These are phyloP conservation scores for Lojkania enalia DNA, from an alignment of 2,329 filamentous ascomycete genomes.

Conservation along the genomic window DNA sequence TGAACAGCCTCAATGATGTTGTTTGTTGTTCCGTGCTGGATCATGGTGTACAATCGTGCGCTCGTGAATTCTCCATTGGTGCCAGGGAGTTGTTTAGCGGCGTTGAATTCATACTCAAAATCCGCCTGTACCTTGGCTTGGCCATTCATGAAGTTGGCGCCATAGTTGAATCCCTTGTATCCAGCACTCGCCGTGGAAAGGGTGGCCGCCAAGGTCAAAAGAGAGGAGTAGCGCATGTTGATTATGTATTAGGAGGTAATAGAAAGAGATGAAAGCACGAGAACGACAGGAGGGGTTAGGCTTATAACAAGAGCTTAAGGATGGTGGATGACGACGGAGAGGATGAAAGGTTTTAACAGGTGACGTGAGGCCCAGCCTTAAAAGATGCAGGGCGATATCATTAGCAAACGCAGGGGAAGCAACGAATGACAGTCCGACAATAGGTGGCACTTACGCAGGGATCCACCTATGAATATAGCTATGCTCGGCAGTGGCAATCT, in stretches of 20 bases:
- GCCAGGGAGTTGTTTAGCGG: conserved; percentile 65
- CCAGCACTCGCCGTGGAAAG: conserved; percentile 46
- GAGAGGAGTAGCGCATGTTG: conserved; percentile 41
- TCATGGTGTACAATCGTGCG: conserved; percentile 75
- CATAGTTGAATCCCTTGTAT: conserved; percentile 72
- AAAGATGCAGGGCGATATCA: conserved; percentile 6
- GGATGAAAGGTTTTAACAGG: conserved; percentile 7
- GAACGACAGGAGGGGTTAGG: conserved; percentile 4
- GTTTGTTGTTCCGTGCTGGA: conserved; percentile 68
- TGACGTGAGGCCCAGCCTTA: conserved; percentile 18
- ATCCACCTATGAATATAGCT: conserved; percentile 2
- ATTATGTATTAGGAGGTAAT: conserved; percentile 3
- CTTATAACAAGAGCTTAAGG: conserved; percentile 10
- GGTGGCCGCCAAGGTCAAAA: conserved; percentile 43
- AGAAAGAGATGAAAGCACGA: conserved; percentile 3
- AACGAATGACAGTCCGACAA: conserved; percentile 12
- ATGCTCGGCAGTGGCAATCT: not conserved
- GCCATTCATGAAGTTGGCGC: conserved; percentile 63
- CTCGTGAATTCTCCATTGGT: conserved; percentile 66
- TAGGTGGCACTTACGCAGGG: conserved; percentile 11
- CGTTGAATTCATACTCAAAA: conserved; percentile 71
- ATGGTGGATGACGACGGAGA: conserved; percentile 12
- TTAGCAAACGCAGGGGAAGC: conserved; percentile 8
- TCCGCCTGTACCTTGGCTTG: conserved; percentile 63
- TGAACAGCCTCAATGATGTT: conserved; percentile 71